A percentile compares a stretch with the other conserved stretches of the same genome.
These are phyloP conservation scores for Achlya hypogyna DNA, from an alignment of 352 stramenopile species.

Conservation along the genomic window DNA sequence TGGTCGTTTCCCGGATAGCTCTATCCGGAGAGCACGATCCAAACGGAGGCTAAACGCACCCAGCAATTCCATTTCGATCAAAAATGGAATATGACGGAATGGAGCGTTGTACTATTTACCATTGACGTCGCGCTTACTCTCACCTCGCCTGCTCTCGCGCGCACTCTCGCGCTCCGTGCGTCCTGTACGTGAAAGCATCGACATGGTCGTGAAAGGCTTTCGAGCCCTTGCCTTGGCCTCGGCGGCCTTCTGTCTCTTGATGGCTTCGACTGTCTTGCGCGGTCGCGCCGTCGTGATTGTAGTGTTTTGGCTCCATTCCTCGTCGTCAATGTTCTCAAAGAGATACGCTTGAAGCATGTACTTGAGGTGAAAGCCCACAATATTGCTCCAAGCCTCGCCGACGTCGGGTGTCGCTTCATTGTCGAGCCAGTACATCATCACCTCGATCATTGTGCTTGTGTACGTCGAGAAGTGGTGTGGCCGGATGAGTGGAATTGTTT, in stretches of 20 bases:
- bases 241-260: too few species aligned
- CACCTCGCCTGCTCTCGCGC: too few species aligned
- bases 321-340: neutral
- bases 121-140: too few species aligned
- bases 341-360: constrained; percentile 18
- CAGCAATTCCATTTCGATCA: too few species aligned
- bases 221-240: neutral
- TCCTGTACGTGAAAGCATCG: neutral
- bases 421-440: constrained; percentile 19
- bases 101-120: too few species aligned
- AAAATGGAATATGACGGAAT: too few species aligned
- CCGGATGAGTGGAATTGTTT: neutral
- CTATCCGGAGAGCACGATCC: too few species aligned
- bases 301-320: constrained; percentile 19
- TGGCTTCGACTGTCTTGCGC: neutral
- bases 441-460: constrained; percentile 17
- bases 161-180: neutral
- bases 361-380: constrained; percentile 20
- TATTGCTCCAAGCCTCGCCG: constrained; percentile 16
- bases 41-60: too few species aligned
- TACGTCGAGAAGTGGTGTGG: constrained; percentile 19
- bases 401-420: constrained; percentile 18
- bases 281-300: neutral
- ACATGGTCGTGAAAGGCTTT: neutral
- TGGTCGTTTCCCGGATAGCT: too few species aligned